Evolutionary conservation across 345 rosid genomes (phyloP).

Genomic region (Gossypium longicalyx): DNA sequence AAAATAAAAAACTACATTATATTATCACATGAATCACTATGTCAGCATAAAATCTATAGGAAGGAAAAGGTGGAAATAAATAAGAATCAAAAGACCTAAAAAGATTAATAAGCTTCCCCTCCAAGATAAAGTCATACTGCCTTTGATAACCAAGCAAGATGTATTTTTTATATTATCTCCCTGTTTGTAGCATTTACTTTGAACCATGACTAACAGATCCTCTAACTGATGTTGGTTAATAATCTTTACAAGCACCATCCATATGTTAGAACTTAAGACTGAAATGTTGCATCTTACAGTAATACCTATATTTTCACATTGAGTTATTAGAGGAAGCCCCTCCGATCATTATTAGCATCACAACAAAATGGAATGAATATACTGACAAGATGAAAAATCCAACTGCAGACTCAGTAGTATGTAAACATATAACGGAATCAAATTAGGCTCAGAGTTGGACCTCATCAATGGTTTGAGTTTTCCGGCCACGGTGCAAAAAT

Average conservation of each 20-base stretch:
- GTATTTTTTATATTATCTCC: background rate
- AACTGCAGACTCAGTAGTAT: background rate
- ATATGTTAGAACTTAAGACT: background rate
- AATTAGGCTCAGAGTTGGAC: conserved; percentile 31
- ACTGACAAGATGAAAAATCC: conserved; percentile 6
- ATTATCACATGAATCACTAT: background rate
- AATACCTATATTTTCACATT: background rate
- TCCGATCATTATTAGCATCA: background rate
- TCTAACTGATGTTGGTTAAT: background rate
- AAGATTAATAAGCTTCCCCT: background rate
- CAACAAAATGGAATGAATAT: background rate
- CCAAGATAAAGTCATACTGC: background rate
- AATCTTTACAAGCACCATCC: background rate
- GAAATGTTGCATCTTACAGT: background rate
- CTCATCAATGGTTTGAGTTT: conserved; percentile 92
- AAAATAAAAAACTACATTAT: conserved; percentile 1
- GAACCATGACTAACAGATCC: background rate
- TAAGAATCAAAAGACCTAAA: background rate
- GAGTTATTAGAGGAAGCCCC: background rate
- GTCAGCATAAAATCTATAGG: background rate
- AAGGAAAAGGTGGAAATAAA: background rate
- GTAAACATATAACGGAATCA: conserved; percentile 2
- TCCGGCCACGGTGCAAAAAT: conserved; percentile 81
- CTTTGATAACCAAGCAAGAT: background rate
- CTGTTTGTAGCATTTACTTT: background rate